Conservation (phyloP, 192 early-diverging fungal genomes). For the Coemansia nantahalensis region DNA sequence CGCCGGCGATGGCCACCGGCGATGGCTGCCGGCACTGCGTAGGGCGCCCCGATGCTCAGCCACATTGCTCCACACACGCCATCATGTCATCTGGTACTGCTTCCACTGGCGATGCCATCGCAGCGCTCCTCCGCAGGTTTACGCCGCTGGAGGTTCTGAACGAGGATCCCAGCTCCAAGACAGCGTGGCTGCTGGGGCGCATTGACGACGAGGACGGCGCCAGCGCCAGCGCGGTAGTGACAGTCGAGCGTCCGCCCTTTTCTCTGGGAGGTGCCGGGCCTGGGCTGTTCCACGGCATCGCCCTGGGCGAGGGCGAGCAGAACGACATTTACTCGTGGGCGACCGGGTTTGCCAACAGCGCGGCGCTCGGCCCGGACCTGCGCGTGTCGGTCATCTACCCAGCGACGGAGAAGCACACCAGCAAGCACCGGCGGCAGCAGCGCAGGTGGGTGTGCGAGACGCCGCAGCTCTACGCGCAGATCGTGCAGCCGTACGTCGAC, state of each 20-base stretch:
- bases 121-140: conserved; percentile 24
- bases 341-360: conserved; percentile 39
- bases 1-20: too few species aligned
- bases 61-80: too few species aligned
- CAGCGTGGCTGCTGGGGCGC: conserved; percentile 32
- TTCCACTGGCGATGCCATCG: conserved; percentile 1
- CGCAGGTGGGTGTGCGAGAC: conserved; percentile 64
- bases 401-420: conserved; percentile 67
- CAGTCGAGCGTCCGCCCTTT: conserved; percentile 36
- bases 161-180: conserved; percentile 40
- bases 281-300: neutral
- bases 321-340: conserved; percentile 74
- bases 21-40: too few species aligned
- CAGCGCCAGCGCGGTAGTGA: conserved; percentile 32
- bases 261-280: conserved; percentile 2
- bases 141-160: conserved; percentile 33
- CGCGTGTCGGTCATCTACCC: conserved; percentile 63
- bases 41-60: too few species aligned
- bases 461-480: conserved; percentile 54
- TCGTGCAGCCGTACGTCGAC: conserved; percentile 63
- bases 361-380: conserved; percentile 51
- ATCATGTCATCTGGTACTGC: too few species aligned
- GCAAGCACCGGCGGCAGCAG: conserved; percentile 66
- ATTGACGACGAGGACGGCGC: conserved; percentile 12
- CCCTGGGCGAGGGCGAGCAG: conserved; percentile 42